Evolutionary conservation across 2,329 filamentous ascomycete species (phyloP).

Genomic region (Colletotrichum caudatum): DNA sequence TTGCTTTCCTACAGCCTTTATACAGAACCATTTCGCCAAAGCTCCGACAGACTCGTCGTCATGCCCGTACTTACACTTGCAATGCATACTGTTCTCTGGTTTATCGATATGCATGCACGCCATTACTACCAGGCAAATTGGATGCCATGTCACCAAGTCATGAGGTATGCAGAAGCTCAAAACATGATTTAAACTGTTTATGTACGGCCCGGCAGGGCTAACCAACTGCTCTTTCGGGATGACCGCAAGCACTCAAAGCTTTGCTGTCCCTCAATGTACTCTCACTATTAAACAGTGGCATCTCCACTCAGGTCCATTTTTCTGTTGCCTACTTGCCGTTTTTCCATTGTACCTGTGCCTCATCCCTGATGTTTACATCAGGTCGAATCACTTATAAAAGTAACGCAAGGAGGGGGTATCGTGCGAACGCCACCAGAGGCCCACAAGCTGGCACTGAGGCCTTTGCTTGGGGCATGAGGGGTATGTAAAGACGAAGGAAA

Average conservation of each 20-base stretch:
- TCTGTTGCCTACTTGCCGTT: conserved; percentile 39
- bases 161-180: not conserved
- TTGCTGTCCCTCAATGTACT: conserved; percentile 16
- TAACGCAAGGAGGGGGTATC: conserved; percentile 41
- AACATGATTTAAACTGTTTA: conserved; percentile 26
- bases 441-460: conserved; percentile 18
- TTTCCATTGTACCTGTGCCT: conserved; percentile 38
- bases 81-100: not conserved
- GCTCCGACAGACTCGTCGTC: not conserved
- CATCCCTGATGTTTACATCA: conserved; percentile 28
- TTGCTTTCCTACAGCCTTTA: not conserved
- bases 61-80: not conserved
- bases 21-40: not conserved
- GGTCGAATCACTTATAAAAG: conserved; percentile 38
- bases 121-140: not conserved
- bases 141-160: not conserved
- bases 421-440: conserved; percentile 33
- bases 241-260: conserved; percentile 10
- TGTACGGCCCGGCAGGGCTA: conserved; percentile 16
- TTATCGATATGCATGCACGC: not conserved
- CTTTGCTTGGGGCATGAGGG: conserved; percentile 7
- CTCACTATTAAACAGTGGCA: conserved; percentile 6
- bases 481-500: conserved; percentile 38
- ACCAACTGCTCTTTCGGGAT: conserved; percentile 20
- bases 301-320: conserved; percentile 24